Base-by-base conservation (phyloP, 1,284 basidiomycete genomes). In the Trichosporon sp. region DNA sequence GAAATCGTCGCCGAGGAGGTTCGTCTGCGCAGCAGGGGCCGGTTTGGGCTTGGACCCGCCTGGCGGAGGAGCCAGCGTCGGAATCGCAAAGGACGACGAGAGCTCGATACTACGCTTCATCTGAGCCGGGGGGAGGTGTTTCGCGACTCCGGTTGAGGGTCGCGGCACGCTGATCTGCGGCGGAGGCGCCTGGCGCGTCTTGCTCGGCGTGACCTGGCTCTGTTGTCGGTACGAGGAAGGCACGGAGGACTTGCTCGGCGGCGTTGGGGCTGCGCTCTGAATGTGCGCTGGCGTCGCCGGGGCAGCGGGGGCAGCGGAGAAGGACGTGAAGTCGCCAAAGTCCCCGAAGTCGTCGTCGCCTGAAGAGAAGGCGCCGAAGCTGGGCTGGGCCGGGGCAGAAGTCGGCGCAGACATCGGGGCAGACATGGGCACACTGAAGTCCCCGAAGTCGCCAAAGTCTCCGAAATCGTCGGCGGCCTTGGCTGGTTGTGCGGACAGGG, bases 311-410 rank as follows among this genome's bases (percentile, higher is more conserved):
- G 51, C 6, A 8, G 51, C 16, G 8, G 64, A 40, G 37, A 71
- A 65, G 4, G 68, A 68, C 10, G 63, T 59, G n/a, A 73, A 73
- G 68, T 72, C 66, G 19, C 68, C 56, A 67, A 71, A 74, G 70
- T 72, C 71, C 38, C 66, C 71, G 65, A 72, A 71, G 43, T 73
- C 71, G 51, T 69, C 61, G 51, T n/a, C 65, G 0, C 66, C 32
- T 8, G 65, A 43, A 14, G 35, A 21, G 38, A 72, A 71, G 32
- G 51, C 65, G 2, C 65, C 70, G 68, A 73, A 71, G 1, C 40
- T n/a, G 6, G 54, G 40, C n/a, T 19, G 54, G 40, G 56, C 35
- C 6, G 35, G 35, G 35, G 35, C 35, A 10, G 35, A 37, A 37
- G 35, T 37, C 8, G 35, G 26, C 7, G 16, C 48, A 16, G 37